Evolutionary conservation across 805 yeast species (phyloP), one percentile per base, ranked within the genome.

Genomic region (Candida nitratophila): DNA sequence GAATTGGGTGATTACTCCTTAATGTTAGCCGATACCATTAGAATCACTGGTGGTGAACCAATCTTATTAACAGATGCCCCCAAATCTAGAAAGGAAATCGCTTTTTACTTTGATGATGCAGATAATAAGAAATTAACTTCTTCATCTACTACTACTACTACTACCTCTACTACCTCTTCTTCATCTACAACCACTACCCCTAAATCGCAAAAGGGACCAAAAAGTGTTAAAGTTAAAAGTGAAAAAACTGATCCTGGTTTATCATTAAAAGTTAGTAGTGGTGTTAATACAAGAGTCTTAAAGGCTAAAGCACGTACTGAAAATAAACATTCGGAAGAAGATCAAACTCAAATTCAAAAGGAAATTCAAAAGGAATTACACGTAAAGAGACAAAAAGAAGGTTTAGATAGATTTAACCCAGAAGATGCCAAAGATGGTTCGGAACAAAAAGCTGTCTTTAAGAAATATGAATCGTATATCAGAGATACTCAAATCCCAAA

Each of bases 401-500:
- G 99, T 29, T 68, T 86, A 46, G 78, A 83, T 42, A 75, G 95
- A 57, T 90, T 81, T 58, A 81, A 84, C 47, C 85, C 87, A 38
- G 85, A 87, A 14, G 91, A 81, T 64, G 86, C 87, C 5, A 74
- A 76, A 27, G 82, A 77, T 50, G 65, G 69, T 7, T 75, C 72
- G 20, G 89, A 81, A 43, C 70, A 71, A 51, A 79, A 75, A 55
- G 83, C 82, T 3, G 82, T 81, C n/a, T 90, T 91, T 72, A 87
- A 86, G 58, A 85, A 85, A 60, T 93, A 86, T 65, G 99, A 91
- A 68, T 89, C 98, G 0, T 91, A 91, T 63, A 81, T 90, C 42
- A 76, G 97, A 55, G 99, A 91, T 60, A 73, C 93, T 3, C 98
- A 93, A 70, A 82, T 91, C 50, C 98, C 99, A 35, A 66, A 71